Conservation (phyloP, 805 yeast species). For the Schizosaccharomyces pombe region DNA sequence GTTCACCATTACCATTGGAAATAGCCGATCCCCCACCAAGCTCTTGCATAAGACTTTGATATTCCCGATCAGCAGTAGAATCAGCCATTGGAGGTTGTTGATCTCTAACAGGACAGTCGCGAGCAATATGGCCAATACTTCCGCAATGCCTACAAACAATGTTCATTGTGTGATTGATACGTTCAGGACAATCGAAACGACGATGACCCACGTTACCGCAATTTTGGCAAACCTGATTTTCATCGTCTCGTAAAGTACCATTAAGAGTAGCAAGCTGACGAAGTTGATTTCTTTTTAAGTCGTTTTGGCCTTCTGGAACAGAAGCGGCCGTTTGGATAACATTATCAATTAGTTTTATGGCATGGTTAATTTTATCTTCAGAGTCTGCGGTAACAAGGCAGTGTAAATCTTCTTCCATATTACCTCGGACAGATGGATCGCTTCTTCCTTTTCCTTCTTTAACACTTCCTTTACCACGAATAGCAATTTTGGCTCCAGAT, state of each 20-base stretch:
- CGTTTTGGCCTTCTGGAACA: constrained; percentile 85
- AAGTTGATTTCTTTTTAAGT: constrained; percentile 68
- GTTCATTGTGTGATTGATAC: constrained; percentile 26
- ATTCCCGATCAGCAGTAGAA: constrained; percentile 1
- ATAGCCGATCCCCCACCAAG: not conserved
- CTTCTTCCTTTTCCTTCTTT: constrained; percentile 59
- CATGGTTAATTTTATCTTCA: constrained; percentile 51
- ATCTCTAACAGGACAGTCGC: constrained; percentile 45
- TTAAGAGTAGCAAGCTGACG: constrained; percentile 80
- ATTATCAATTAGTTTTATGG: constrained; percentile 46
- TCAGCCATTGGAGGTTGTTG: not conserved
- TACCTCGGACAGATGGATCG: constrained; percentile 24
- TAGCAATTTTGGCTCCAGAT: constrained; percentile 73
- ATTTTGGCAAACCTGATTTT: constrained; percentile 33
- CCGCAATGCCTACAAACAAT: constrained; percentile 64
- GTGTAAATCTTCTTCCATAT: constrained; percentile 64
- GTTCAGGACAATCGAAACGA: constrained; percentile 36
- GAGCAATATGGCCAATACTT: constrained; percentile 59
- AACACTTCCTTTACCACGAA: constrained; percentile 88
- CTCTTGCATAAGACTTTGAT: constrained; percentile 4
- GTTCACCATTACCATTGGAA: constrained; percentile 1
- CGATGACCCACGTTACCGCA: constrained; percentile 50
- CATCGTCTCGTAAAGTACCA: constrained; percentile 78
- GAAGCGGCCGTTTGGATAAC: constrained; percentile 63
- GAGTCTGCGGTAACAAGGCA: constrained; percentile 68